Conservation (phyloP, 495 filamentous ascomycete species). For the Durotheca rogersii region DNA sequence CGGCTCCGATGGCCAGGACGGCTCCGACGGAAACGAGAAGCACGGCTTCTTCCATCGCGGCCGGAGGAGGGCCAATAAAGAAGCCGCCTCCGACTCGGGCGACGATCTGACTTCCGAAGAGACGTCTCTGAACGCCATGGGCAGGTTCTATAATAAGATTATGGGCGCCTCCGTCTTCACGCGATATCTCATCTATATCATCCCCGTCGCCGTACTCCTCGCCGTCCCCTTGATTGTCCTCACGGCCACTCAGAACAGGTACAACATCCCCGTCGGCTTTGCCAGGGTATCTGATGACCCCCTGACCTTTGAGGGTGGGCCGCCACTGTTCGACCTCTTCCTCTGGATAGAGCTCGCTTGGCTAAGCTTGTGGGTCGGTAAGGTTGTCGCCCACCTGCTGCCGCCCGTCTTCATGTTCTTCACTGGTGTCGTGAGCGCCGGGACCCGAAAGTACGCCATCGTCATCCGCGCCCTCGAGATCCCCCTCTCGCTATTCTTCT, state of each 20-base stretch:
- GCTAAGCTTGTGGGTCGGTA: slow-evolving; percentile 84
- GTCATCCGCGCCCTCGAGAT: slow-evolving; percentile 79
- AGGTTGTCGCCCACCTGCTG: slow-evolving; percentile 76
- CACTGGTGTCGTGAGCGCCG: slow-evolving; percentile 84
- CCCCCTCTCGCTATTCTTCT: slow-evolving; percentile 82
- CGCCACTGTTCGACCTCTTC: slow-evolving; percentile 72
- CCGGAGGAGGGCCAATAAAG: slow-evolving; percentile 54
- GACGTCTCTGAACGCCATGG: slow-evolving; percentile 72
- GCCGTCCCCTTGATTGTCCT: slow-evolving; percentile 79
- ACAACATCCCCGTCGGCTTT: slow-evolving; percentile 41
- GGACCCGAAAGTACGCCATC: slow-evolving; percentile 87
- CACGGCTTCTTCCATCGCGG: slow-evolving; percentile 58
- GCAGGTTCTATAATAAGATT: slow-evolving; percentile 81
- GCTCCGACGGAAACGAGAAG: slow-evolving; percentile 43
- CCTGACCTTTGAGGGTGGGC: slow-evolving; percentile 62
- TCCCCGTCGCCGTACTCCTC: slow-evolving; percentile 72
- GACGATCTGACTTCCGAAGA: slow-evolving; percentile 59
- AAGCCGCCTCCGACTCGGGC: slow-evolving; percentile 49
- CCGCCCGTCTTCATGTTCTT: slow-evolving; percentile 83
- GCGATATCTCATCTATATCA: slow-evolving; percentile 84
- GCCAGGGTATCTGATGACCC: slow-evolving; percentile 28
- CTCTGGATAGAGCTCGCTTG: slow-evolving; percentile 91
- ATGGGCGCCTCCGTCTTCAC: slow-evolving; percentile 82
- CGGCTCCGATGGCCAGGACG: slow-evolving; percentile 29
- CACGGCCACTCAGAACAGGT: slow-evolving; percentile 48